Conservation (phyloP, 1,284 basidiomycete genomes). For the Sanghuangporus sanghuang region DNA sequence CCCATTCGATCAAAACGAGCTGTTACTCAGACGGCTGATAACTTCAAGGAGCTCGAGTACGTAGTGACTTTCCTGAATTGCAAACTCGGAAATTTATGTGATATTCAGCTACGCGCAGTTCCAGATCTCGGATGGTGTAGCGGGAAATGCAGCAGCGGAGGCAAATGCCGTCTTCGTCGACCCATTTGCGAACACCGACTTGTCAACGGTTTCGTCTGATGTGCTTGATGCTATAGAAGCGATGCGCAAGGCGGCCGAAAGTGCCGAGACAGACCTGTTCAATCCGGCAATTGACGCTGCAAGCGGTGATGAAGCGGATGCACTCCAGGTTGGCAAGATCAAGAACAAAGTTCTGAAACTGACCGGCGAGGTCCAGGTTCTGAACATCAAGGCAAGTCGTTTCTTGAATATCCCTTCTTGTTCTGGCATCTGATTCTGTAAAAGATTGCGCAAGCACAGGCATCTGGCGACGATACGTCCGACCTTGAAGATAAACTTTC, state of each 20-base stretch:
- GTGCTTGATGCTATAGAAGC: constrained; percentile 32
- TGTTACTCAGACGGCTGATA: constrained; percentile 14
- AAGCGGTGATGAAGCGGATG: constrained; percentile 28
- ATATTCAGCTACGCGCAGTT: constrained; percentile 35
- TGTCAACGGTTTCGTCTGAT: constrained; percentile 25
- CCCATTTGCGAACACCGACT: background rate
- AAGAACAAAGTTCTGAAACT: constrained; percentile 49
- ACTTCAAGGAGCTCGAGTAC: constrained; percentile 24
- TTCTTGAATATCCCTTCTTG: constrained; percentile 9
- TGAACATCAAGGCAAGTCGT: constrained; percentile 33
- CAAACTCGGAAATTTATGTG: background rate
- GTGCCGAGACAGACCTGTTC: constrained; percentile 39
- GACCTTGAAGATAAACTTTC: constrained; percentile 26
- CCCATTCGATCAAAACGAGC: background rate
- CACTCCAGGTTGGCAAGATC: constrained; percentile 14
- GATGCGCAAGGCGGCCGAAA: constrained; percentile 42
- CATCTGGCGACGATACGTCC: constrained; percentile 31
- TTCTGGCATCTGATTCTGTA: background rate
- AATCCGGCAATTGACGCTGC: constrained; percentile 40
- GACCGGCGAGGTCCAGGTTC: constrained; percentile 35
- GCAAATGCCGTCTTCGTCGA: constrained; percentile 39
- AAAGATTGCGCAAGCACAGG: constrained; percentile 34
- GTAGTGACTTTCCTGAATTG: background rate
- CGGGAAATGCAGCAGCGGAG: constrained; percentile 35
- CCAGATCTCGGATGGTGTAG: constrained; percentile 43